A percentile compares a stretch with the other conserved stretches of the same genome.
Evolutionary conservation across 176 grass and related monocot species (phyloP).

Genomic region (Carex cristatella): DNA sequence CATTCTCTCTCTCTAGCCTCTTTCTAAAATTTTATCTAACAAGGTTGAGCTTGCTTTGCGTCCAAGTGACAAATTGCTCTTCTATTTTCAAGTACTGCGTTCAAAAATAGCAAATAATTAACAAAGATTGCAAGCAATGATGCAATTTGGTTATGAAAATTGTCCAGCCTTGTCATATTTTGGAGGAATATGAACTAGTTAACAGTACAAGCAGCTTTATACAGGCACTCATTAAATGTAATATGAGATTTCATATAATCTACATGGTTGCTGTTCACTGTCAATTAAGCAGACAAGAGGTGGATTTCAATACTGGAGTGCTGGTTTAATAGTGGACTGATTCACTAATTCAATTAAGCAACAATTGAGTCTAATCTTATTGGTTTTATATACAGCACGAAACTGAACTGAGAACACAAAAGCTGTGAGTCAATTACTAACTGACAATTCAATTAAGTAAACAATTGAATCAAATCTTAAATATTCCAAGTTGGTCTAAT

Average conservation of each 20-base stretch:
- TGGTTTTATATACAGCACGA: neutral
- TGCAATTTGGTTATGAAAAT: neutral
- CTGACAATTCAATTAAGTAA: neutral
- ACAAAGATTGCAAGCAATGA: neutral
- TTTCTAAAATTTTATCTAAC: constrained; percentile 3
- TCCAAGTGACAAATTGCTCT: neutral
- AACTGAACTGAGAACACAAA: neutral
- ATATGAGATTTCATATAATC: neutral
- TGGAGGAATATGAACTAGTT: neutral
- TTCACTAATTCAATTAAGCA: neutral
- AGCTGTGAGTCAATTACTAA: neutral
- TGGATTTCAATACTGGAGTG: neutral
- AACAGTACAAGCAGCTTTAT: neutral
- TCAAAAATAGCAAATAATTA: neutral
- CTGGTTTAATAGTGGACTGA: neutral
- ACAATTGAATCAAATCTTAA: neutral
- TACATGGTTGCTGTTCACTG: neutral
- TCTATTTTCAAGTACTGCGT: neutral
- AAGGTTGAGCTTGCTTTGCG: neutral
- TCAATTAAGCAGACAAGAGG: neutral
- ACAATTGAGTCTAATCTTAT: neutral
- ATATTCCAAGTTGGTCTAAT: neutral
- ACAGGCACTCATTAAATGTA: neutral
- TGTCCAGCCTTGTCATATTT: neutral
- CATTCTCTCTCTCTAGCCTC: neutral